Evolutionary conservation across 169 alveolate species (phyloP).

Genomic region (Perkinsus olseni): DNA sequence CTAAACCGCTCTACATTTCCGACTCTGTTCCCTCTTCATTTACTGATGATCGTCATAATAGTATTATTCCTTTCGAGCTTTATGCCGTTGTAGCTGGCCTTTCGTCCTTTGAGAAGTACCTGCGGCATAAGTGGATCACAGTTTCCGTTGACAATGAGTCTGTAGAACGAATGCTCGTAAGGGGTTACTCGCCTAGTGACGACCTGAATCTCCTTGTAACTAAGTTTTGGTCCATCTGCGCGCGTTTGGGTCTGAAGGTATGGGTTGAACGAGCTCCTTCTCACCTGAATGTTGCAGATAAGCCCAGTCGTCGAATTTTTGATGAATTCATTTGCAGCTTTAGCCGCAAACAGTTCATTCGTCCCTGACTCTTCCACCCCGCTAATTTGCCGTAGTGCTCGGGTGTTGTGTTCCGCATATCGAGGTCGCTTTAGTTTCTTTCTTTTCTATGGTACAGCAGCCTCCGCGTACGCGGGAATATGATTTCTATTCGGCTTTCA

Average conservation of each 20-base stretch:
- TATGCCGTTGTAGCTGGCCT: not conserved
- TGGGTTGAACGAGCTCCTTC: not conserved
- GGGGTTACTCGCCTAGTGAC: not conserved
- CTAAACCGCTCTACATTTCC: not conserved
- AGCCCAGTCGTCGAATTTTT: not conserved
- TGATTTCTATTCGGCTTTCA: no score
- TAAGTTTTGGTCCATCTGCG: not conserved
- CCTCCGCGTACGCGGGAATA: no score
- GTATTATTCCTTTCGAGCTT: not conserved
- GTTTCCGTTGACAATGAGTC: not conserved
- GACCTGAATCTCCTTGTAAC: not conserved
- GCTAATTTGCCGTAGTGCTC: not conserved
- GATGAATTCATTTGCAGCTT: not conserved
- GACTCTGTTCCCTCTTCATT: not conserved
- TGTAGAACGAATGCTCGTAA: not conserved
- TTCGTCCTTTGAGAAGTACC: not conserved
- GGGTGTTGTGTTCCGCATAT: no score
- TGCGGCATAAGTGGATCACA: not conserved
- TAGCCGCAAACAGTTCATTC: not conserved
- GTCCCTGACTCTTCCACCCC: not conserved
- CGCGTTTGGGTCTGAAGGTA: not conserved
- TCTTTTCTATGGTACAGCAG: no score
- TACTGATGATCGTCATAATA: not conserved
- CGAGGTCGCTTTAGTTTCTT: no score
- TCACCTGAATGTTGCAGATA: not conserved